Percentiles rank a stretch among this genome's conserved stretches.
Evolutionary conservation across 2,329 filamentous ascomycete genomes (phyloP).

Genomic region (Phialophora expanda): DNA sequence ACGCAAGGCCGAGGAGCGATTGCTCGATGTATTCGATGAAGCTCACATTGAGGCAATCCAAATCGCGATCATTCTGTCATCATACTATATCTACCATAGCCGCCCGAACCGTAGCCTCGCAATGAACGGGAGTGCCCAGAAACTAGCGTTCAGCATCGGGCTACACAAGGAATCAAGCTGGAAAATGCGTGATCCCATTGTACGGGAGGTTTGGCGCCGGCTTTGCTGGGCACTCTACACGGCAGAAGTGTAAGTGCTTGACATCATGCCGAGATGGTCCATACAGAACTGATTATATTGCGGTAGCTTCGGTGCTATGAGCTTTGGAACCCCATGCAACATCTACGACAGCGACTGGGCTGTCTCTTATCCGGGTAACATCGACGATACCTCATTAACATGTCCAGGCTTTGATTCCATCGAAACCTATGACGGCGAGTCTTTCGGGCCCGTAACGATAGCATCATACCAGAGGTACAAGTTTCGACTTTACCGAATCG

Average conservation of each 20-base stretch:
- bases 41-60: constrained; percentile 40
- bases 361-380: constrained; percentile 24
- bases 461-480: constrained; percentile 36
- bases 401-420: constrained; percentile 29
- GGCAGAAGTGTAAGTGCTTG: constrained; percentile 25
- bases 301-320: constrained; percentile 29
- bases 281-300: constrained; percentile 5
- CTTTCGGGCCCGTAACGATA: constrained; percentile 30
- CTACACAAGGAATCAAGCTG: constrained; percentile 31
- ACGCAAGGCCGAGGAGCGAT: constrained; percentile 42
- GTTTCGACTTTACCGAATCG: constrained; percentile 31
- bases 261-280: not conserved
- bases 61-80: constrained; percentile 25
- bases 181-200: constrained; percentile 25
- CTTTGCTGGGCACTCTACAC: constrained; percentile 33
- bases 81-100: constrained; percentile 31
- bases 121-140: constrained; percentile 21
- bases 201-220: constrained; percentile 28
- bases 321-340: constrained; percentile 30
- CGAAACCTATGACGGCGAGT: constrained; percentile 23
- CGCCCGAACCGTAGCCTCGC: constrained; percentile 29
- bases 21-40: constrained; percentile 52
- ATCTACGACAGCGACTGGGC: constrained; percentile 29
- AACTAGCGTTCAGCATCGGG: constrained; percentile 25
- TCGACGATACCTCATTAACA: constrained; percentile 28